Evolutionary conservation across 2,329 filamentous ascomycete genomes (phyloP), one percentile per base, ranked within the genome.

Genomic region (Orbilia blumenaviensis): DNA sequence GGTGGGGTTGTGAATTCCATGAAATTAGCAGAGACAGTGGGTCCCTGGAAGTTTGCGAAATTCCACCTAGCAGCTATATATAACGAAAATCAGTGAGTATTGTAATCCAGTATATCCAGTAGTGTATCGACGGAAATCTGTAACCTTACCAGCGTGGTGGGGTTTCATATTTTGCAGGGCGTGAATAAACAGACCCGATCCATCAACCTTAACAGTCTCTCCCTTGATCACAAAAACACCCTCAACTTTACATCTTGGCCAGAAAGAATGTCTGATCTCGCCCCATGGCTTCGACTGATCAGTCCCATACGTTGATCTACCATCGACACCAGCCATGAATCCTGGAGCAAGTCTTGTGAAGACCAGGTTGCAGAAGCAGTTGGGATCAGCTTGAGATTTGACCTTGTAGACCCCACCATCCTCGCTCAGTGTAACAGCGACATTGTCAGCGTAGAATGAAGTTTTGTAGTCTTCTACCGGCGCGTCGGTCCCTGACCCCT

Each of bases 161-260:
- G 95, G 95, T 87, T 99, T 99, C 94, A 98, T 98, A 82, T 94
- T 95, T 85, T 98, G 95, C 60, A 98, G 85, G 42, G 93, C 94
- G 83, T 95, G 91, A 79, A 91, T 87, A 84, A 93, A 94, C 81
- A 96, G 85, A 32, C 90, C 93, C 78, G 86, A 88, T 69, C 94
- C 94, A 81, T 89, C 90, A 83, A 97, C 89, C 82, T 97, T 90
- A 77, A 97, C 86, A 38, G 91, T 89, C 54, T 93, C 92, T 34
- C 92, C 89, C 80, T 91, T 88, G 75, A 93, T 96, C 78, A 92
- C 89, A 23, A 72, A 72, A 16, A 73, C 71, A 61, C 95, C 95
- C 83, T 94, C 91, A 10, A 91, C 89, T 52, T 86, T 86, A 83
- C 92, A 95, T 79, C 94, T 88, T 32, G 95, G 94, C 95, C 95